These are phyloP conservation scores for Aquanectria penicillioides DNA, from an alignment of 2,329 filamentous ascomycete species.

Conservation along the genomic window DNA sequence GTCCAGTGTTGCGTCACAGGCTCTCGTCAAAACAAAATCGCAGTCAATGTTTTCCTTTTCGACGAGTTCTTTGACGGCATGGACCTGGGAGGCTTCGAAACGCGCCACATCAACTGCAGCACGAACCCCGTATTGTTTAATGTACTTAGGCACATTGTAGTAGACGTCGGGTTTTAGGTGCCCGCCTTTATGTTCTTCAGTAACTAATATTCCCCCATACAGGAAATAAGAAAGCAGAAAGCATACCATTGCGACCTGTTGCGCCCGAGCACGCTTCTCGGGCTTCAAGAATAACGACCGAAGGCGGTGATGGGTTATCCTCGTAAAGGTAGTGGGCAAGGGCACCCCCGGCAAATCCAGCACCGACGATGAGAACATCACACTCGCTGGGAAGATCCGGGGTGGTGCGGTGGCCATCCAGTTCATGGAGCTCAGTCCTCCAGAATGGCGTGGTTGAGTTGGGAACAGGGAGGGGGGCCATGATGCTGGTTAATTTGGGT, in stretches of 20 bases:
- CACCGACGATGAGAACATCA: constrained; percentile 55
- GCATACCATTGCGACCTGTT: constrained; percentile 46
- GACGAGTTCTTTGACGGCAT: constrained; percentile 48
- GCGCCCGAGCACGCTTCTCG: constrained; percentile 47
- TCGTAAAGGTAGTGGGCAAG: constrained; percentile 54
- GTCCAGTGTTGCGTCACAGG: constrained; percentile 50
- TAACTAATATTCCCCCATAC: background rate
- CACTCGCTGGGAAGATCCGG: constrained; percentile 47
- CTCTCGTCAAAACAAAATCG: constrained; percentile 39
- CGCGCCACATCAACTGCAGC: constrained; percentile 32
- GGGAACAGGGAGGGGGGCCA: constrained; percentile 2
- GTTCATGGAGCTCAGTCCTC: background rate
- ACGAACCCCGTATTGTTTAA: constrained; percentile 27
- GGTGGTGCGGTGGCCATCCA: constrained; percentile 12
- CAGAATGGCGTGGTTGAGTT: constrained; percentile 17
- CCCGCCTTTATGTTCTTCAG: constrained; percentile 3
- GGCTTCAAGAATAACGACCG: constrained; percentile 46
- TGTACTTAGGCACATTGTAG: constrained; percentile 27
- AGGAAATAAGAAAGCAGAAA: background rate
- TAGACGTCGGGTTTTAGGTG: constrained; percentile 34
- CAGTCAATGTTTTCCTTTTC: constrained; percentile 33
- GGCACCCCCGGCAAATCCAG: constrained; percentile 45
- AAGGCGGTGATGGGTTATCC: constrained; percentile 25
- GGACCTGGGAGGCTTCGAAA: constrained; percentile 32
- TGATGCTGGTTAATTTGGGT: background rate